Evolutionary conservation across 2,329 filamentous ascomycete genomes (phyloP).

Genomic region (Fusarium sulawesiense): DNA sequence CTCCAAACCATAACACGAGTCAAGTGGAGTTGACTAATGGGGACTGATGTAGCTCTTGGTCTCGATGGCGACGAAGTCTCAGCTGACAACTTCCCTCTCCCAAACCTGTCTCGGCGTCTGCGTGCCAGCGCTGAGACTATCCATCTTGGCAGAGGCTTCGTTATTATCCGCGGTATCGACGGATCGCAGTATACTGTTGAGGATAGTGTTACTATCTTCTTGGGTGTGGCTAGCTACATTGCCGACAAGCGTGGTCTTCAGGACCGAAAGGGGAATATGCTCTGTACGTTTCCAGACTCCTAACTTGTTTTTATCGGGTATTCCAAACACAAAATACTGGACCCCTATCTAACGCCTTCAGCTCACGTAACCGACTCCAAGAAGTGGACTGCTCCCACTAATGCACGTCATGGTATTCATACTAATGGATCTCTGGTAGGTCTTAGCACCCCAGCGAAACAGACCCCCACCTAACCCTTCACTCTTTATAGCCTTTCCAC

Average conservation of each 20-base stretch:
- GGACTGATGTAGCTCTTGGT: constrained; percentile 22
- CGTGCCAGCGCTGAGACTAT: constrained; percentile 50
- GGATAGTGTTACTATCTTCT: constrained; percentile 66
- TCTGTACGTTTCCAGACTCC: constrained; percentile 53
- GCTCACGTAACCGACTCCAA: constrained; percentile 62
- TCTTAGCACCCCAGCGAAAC: constrained; percentile 1
- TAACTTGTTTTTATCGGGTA: neutral
- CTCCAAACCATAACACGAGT: neutral
- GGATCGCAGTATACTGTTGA: constrained; percentile 60
- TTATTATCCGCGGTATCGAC: constrained; percentile 65
- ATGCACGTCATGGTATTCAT: constrained; percentile 62
- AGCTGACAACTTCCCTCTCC: constrained; percentile 55
- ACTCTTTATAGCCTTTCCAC: constrained; percentile 57
- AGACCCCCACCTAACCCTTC: constrained; percentile 12
- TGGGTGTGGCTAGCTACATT: constrained; percentile 68
- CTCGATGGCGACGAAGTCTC: constrained; percentile 37
- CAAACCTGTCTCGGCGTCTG: constrained; percentile 51
- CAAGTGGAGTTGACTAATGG: constrained; percentile 24
- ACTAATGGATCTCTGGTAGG: constrained; percentile 59
- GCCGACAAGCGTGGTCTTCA: constrained; percentile 65
- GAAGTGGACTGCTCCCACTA: constrained; percentile 57
- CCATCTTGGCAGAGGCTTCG: constrained; percentile 61
- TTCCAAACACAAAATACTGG: neutral
- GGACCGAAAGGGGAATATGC: constrained; percentile 59
- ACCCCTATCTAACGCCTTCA: constrained; percentile 41